These are phyloP conservation scores for Leishmania tropica DNA, from an alignment of 208 protist genomes.

Conservation along the genomic window DNA sequence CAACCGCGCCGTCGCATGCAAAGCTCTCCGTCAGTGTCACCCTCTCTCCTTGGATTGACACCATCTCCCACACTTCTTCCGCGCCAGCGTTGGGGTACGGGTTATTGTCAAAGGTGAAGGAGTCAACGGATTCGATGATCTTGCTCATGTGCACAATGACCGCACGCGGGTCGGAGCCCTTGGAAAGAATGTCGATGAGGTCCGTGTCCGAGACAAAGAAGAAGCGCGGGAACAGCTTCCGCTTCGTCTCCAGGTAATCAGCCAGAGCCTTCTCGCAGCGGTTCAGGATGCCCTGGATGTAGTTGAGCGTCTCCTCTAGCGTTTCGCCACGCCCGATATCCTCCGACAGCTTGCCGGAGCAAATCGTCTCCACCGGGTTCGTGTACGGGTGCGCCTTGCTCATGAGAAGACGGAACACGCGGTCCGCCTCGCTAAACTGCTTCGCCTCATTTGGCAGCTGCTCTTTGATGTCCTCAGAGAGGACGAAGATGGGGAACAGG, in stretches of 20 bases:
- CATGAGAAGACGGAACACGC: constrained; percentile 91
- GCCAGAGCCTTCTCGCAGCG: constrained; percentile 97
- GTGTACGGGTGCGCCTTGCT: constrained; percentile 92
- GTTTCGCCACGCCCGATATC: constrained; percentile 90
- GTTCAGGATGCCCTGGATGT: constrained; percentile 92
- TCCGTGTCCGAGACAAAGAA: constrained; percentile 96
- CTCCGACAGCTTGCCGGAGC: constrained; percentile 76
- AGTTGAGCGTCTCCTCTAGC: constrained; percentile 91
- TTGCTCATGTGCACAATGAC: constrained; percentile 97
- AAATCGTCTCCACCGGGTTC: constrained; percentile 92
- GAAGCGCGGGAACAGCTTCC: constrained; percentile 98
- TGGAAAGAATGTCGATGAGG: constrained; percentile 98
- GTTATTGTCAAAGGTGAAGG: constrained; percentile 91
- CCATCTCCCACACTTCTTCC: constrained; percentile 92
- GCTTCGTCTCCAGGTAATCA: constrained; percentile 98
- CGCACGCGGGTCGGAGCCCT: constrained; percentile 93
- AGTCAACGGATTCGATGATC: constrained; percentile 95
- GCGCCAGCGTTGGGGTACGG: constrained; percentile 40
- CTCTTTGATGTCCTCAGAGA: constrained; percentile 97
- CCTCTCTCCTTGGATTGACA: constrained; percentile 94
- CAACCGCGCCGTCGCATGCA: constrained; percentile 95
- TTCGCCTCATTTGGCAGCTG: constrained; percentile 97
- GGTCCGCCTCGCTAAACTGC: constrained; percentile 93
- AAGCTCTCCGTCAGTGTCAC: constrained; percentile 93
- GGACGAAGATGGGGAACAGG: constrained; percentile 98